Percentiles rank a stretch among this genome's conserved stretches.
Conservation (phyloP, 345 rosid species). For the Eucalyptus polyanthemos region DNA sequence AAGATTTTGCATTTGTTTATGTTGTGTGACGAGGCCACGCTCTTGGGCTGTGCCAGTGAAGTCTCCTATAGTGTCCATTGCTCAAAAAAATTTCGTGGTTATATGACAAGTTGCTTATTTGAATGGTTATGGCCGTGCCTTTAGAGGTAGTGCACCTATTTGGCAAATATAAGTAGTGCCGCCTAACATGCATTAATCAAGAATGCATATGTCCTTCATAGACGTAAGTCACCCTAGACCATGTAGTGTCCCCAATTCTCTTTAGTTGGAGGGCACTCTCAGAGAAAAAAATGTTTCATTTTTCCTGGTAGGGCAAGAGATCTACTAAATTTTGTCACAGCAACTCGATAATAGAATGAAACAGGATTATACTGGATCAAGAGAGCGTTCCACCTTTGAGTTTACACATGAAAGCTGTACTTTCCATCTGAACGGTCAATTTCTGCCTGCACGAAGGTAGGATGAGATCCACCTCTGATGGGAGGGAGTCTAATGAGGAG, state of each 20-base stretch:
- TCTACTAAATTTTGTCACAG: neutral
- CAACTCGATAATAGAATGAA: neutral
- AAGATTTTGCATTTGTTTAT: neutral
- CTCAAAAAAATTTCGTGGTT: accelerated
- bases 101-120: neutral
- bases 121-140: neutral
- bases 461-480: slow-evolving; percentile 60
- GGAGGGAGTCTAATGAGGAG: slow-evolving; percentile 60
- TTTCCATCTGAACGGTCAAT: neutral
- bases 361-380: neutral
- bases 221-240: neutral
- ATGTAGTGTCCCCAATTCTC: neutral
- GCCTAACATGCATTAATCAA: neutral
- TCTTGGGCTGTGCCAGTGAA: neutral
- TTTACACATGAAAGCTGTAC: neutral
- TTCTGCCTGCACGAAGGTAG: slow-evolving; percentile 28
- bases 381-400: neutral
- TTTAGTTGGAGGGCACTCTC: neutral
- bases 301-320: neutral
- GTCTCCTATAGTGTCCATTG: neutral
- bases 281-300: neutral
- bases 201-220: neutral
- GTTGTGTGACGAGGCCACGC: neutral
- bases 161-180: neutral
- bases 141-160: neutral